These are phyloP conservation scores for Ambrosiella cleistominuta DNA, from an alignment of 2,329 filamentous ascomycete species.

Conservation along the genomic window DNA sequence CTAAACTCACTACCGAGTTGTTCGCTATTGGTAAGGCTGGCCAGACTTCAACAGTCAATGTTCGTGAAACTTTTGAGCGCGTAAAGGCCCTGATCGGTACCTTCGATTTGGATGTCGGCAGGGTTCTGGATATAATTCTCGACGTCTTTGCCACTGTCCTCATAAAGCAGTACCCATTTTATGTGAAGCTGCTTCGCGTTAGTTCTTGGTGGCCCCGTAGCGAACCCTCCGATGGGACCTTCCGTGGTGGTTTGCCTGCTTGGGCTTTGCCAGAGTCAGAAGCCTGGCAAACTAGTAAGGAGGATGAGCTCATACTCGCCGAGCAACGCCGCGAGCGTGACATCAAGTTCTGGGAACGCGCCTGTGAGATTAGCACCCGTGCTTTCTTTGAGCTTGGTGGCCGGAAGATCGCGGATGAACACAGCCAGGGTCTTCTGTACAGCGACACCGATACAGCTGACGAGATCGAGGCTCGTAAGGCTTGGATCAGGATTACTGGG, in stretches of 20 bases:
- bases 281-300: slow-evolving; percentile 45
- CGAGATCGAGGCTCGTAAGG: slow-evolving; percentile 38
- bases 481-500: slow-evolving; percentile 67
- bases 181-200: slow-evolving; percentile 74
- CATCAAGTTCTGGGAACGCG: slow-evolving; percentile 59
- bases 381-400: slow-evolving; percentile 84
- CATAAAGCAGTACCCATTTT: slow-evolving; percentile 85
- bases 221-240: slow-evolving; percentile 21
- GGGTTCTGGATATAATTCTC: slow-evolving; percentile 82
- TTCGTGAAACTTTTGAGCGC: slow-evolving; percentile 73
- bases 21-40: slow-evolving; percentile 71
- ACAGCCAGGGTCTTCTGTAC: slow-evolving; percentile 15
- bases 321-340: slow-evolving; percentile 49
- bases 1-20: slow-evolving; percentile 86
- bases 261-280: slow-evolving; percentile 66
- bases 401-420: slow-evolving; percentile 35
- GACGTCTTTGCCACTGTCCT: slow-evolving; percentile 90
- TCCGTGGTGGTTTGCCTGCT: slow-evolving; percentile 52
- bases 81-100: slow-evolving; percentile 92
- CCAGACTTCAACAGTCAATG: slow-evolving; percentile 55
- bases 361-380: slow-evolving; percentile 56
- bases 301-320: slow-evolving; percentile 45
- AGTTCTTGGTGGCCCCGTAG: slow-evolving; percentile 94
- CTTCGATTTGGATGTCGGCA: slow-evolving; percentile 89
- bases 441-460: slow-evolving; percentile 34